These are phyloP conservation scores for Termitomyces sp. DNA, from an alignment of 768 basidiomycete species.

Conservation along the genomic window DNA sequence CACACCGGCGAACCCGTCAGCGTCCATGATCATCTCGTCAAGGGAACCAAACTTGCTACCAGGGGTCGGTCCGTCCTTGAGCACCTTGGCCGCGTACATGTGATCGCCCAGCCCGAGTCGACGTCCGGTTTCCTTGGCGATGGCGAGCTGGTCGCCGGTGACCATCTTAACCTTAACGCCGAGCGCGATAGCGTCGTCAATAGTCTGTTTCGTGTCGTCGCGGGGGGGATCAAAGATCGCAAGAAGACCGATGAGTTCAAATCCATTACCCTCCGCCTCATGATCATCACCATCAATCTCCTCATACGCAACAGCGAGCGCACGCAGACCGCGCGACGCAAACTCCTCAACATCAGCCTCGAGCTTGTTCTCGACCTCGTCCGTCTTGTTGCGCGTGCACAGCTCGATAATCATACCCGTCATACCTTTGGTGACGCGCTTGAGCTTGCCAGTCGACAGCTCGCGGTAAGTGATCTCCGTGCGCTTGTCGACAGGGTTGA, in stretches of 20 bases:
- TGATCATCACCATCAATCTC: constrained; percentile 79
- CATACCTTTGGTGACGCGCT: constrained; percentile 99
- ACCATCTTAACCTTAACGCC: constrained; percentile 99
- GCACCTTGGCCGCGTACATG: constrained; percentile 99
- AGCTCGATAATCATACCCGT: constrained; percentile 98
- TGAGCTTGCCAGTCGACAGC: constrained; percentile 90
- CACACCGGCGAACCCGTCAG: constrained; percentile 97
- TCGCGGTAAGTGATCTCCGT: constrained; percentile 98
- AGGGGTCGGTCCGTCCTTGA: constrained; percentile 92
- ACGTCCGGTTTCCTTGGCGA: constrained; percentile 98
- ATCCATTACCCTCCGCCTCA: constrained; percentile 91
- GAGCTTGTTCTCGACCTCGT: constrained; percentile 84
- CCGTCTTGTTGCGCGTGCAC: constrained; percentile 95
- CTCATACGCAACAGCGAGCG: constrained; percentile 93
- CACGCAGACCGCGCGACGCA: constrained; percentile 93
- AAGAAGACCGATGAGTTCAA: constrained; percentile 95
- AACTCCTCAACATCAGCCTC: constrained; percentile 97
- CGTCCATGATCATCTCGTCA: constrained; percentile 99
- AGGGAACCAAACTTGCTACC: constrained; percentile 78
- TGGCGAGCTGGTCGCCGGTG: constrained; percentile 99
- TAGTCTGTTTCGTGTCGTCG: constrained; percentile 97
- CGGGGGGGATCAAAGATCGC: constrained; percentile 98
- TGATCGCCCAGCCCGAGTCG: constrained; percentile 97
- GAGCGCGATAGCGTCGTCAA: constrained; percentile 92
- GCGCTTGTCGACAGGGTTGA: constrained; percentile 99